Conservation (phyloP, 2,329 filamentous ascomycete species). For the Fusarium drepaniforme region DNA sequence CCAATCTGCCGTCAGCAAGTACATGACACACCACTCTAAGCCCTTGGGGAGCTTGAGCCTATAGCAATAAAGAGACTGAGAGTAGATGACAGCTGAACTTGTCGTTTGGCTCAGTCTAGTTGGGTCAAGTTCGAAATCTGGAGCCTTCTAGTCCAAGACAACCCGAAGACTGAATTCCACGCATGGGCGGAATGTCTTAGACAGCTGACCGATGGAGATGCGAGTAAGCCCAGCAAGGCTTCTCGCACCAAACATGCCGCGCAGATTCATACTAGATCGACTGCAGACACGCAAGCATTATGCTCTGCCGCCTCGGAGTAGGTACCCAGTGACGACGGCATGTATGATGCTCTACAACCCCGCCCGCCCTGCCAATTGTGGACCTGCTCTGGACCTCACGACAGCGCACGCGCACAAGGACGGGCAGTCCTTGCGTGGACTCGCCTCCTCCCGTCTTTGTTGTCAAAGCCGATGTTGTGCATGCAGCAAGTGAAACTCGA, state of each 20-base stretch:
- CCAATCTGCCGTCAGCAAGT: no score
- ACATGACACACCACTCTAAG: background rate
- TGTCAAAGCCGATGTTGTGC: conserved; percentile 6
- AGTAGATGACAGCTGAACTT: background rate
- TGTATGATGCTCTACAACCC: background rate
- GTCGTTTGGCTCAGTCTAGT: background rate
- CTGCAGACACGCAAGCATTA: background rate
- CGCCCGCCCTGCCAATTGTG: conserved; percentile 1
- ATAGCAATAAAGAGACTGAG: no score
- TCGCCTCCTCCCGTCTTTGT: conserved; percentile 2
- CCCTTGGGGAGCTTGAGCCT: background rate
- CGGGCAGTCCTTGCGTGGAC: conserved; percentile 14
- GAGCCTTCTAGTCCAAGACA: background rate
- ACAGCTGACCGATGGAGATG: background rate
- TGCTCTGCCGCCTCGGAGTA: background rate
- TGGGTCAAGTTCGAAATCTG: background rate
- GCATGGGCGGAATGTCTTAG: background rate
- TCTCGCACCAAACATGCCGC: background rate
- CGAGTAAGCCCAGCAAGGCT: background rate
- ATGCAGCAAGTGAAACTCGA: conserved; percentile 9
- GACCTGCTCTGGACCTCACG: background rate
- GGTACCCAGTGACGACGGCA: background rate
- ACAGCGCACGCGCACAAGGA: conserved; percentile 15
- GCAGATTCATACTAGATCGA: background rate
- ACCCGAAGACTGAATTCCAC: background rate